phyloP scores from a whole-genome alignment of 768 basidiomycete species.

The Termitomyces sp. region DNA sequence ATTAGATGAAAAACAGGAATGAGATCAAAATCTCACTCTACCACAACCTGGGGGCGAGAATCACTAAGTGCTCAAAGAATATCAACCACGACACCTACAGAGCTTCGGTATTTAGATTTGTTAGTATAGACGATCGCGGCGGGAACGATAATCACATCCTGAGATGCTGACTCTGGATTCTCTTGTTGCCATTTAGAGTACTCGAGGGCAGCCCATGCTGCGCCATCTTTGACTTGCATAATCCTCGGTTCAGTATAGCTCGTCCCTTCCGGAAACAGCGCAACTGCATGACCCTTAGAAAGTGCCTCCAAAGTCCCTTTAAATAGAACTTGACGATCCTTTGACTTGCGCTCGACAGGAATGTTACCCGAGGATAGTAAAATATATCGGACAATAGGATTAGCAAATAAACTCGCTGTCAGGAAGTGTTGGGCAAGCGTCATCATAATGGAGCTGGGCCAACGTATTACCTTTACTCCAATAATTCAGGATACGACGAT shows the following conservation, averaged over 20 bases:
- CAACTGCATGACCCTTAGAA: constrained; percentile 74
- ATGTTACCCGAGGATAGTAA: constrained; percentile 93
- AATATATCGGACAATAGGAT: constrained; percentile 69
- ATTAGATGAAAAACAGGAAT: constrained; percentile 8
- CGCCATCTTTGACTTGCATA: constrained; percentile 91
- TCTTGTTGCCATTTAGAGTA: constrained; percentile 76
- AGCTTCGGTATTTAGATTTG: constrained; percentile 92
- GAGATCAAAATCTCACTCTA: constrained; percentile 47
- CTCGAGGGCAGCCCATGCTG: constrained; percentile 92
- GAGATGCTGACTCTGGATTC: constrained; percentile 37
- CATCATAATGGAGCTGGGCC: not conserved
- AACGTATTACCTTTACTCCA: constrained; percentile 80
- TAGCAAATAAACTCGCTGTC: constrained; percentile 70
- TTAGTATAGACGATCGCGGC: constrained; percentile 91
- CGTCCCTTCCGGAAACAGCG: constrained; percentile 91
- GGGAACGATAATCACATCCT: constrained; percentile 67
- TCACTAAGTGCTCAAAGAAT: not conserved
- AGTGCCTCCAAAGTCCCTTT: constrained; percentile 86
- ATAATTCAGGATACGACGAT: constrained; percentile 77
- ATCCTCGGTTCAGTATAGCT: constrained; percentile 92
- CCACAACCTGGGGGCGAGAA: constrained; percentile 46
- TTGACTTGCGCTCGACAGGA: constrained; percentile 91
- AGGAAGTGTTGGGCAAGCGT: constrained; percentile 6
- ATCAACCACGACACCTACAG: constrained; percentile 48
- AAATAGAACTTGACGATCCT: constrained; percentile 87